Evolutionary conservation across 345 rosid genomes (phyloP), one percentile per base, ranked within the genome.

Genomic region (Orychophragmus violaceus): DNA sequence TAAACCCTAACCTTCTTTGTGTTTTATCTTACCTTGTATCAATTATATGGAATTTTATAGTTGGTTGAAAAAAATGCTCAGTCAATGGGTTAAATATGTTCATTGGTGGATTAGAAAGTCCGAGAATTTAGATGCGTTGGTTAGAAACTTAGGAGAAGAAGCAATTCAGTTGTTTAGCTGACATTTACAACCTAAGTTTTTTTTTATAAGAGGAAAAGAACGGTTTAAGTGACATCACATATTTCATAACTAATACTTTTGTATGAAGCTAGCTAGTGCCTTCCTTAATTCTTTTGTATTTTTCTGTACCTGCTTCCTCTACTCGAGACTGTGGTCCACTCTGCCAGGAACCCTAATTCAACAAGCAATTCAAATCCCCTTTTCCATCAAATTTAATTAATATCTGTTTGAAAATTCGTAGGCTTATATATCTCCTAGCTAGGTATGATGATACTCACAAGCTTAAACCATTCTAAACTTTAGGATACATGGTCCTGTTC

Each of bases 141-240:
- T 84, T 87, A 79, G 89, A 87, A 85, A 84, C 84, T 81, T 81
- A 68, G 66, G 61, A 32, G 79, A 78, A 81, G 79, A 87, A 81
- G 86, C 94, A 81, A 89, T 66, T 59, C 64, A 66, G 77, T 74
- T 66, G 68, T 74, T 74, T 74, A 74, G 68, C 77, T 74, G 77
- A 74, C 45, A 61, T 42, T 74, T 36, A 67, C 73, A 67, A 13
- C 49, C 73, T n/a, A 33, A 61, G 59, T 53, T 59, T 33, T 27
- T 58, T 50, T 28, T 66, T 39, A 32, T 41, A 30, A 53, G 16
- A 53, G 44, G 51, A 74, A 74, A 46, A 61, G 42, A 73, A 66
- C 54, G 73, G 28, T 61, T 52, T 74, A 61, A 53, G 28, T 74
- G 77, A 74, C 59, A 53, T 67, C 77, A 74, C 64, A 41, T 73